Conservation (phyloP, 345 rosid genomes). For the Citrus mangshanensis region DNA sequence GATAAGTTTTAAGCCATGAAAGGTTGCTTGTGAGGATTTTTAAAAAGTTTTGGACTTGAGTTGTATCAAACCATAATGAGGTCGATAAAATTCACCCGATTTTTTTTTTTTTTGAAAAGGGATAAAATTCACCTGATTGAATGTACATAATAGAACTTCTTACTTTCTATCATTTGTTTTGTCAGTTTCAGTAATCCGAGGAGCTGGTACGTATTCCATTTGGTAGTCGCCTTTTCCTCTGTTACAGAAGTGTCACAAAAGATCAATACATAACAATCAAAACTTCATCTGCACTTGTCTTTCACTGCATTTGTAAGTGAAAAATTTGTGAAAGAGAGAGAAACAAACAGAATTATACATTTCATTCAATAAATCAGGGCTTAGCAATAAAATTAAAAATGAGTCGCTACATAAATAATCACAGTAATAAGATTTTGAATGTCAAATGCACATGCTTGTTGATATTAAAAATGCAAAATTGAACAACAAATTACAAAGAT, state of each 20-base stretch:
- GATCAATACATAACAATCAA: background rate
- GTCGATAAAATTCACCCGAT: background rate
- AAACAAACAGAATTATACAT: background rate
- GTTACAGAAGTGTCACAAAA: slow-evolving; percentile 20
- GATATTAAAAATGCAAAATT: background rate
- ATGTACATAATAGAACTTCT: slow-evolving; percentile 18
- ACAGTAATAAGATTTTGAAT: background rate
- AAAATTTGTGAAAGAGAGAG: background rate
- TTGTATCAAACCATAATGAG: background rate
- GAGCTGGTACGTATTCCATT: slow-evolving; percentile 88
- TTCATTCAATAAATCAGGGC: background rate
- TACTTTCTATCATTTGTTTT: slow-evolving; percentile 80
- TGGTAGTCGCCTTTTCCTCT: slow-evolving; percentile 94
- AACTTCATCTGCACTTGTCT: slow-evolving; percentile 6
- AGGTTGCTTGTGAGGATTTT: background rate
- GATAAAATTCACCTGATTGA: background rate
- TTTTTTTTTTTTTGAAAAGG: no score
- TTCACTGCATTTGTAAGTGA: background rate
- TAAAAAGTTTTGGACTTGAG: background rate
- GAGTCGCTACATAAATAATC: background rate
- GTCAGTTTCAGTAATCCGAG: slow-evolving; percentile 90
- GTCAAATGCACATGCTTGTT: background rate
- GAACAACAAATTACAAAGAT: background rate
- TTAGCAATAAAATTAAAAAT: background rate
- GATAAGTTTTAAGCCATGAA: background rate